phyloP scores from a whole-genome alignment of 2,329 filamentous ascomycete genomes.

The Balansia obtecta region DNA sequence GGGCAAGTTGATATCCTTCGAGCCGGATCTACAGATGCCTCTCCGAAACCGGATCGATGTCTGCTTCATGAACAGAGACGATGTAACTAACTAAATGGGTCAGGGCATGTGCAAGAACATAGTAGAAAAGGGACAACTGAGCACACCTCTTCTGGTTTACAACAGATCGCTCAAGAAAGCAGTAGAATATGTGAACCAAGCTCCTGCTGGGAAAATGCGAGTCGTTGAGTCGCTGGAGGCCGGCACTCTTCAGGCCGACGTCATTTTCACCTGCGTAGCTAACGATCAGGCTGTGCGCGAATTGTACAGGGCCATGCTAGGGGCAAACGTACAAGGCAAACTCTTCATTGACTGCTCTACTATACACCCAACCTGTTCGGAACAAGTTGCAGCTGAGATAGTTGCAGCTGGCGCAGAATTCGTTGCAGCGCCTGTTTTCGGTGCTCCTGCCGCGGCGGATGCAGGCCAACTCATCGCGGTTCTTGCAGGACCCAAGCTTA shows the following conservation, averaged over 20 bases:
- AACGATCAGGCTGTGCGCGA: slow-evolving; percentile 63
- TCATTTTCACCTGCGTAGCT: slow-evolving; percentile 73
- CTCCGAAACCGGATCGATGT: background rate
- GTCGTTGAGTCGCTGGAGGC: slow-evolving; percentile 53
- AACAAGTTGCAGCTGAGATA: slow-evolving; percentile 47
- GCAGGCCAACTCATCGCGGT: slow-evolving; percentile 60
- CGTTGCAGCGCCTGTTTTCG: slow-evolving; percentile 60
- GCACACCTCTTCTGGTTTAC: slow-evolving; percentile 62
- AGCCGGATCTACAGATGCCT: background rate
- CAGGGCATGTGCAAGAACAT: slow-evolving; percentile 80
- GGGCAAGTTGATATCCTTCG: slow-evolving; percentile 34
- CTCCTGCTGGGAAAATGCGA: slow-evolving; percentile 49
- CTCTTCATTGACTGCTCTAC: slow-evolving; percentile 82
- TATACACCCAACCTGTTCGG: slow-evolving; percentile 70
- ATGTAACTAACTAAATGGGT: background rate
- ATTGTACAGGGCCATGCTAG: slow-evolving; percentile 45
- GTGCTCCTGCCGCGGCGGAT: slow-evolving; percentile 58
- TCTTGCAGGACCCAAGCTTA: slow-evolving; percentile 49
- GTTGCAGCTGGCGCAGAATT: slow-evolving; percentile 54
- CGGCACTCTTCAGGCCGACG: slow-evolving; percentile 54
- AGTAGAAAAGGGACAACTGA: slow-evolving; percentile 60
- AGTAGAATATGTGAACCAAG: slow-evolving; percentile 46
- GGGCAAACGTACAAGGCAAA: slow-evolving; percentile 49
- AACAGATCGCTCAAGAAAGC: slow-evolving; percentile 64
- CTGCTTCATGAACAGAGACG: background rate